Conservation (phyloP, 73 alveolate genomes). For the Uronychia setigera region DNA sequence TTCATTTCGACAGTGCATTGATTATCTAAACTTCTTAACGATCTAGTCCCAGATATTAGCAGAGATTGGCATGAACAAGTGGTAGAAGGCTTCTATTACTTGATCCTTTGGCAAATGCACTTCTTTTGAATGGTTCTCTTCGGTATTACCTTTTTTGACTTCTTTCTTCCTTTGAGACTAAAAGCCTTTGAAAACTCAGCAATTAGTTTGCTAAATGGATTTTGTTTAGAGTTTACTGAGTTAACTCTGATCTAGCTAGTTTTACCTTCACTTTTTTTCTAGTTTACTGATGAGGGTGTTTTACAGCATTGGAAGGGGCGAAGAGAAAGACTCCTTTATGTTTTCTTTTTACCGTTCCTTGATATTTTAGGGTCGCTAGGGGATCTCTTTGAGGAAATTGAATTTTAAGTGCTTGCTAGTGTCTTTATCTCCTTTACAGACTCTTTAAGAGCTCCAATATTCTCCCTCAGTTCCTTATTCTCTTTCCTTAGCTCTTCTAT, state of each 20-base stretch:
- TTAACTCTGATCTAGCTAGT: neutral
- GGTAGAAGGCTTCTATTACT: neutral
- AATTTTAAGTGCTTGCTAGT: neutral
- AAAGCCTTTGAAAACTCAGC: neutral
- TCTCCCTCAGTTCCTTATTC: neutral
- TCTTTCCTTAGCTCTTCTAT: constrained; percentile 1
- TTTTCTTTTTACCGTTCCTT: neutral
- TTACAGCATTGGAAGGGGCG: no score
- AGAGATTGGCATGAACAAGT: neutral
- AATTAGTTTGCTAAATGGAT: neutral
- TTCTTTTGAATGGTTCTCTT: no score
- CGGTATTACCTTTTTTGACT: neutral
- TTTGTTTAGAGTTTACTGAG: no score
- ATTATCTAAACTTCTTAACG: no score
- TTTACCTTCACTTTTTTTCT: neutral
- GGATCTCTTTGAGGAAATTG: neutral
- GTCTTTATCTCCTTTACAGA: neutral
- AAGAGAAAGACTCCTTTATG: neutral
- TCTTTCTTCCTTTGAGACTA: neutral
- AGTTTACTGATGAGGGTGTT: neutral
- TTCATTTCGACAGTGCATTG: no score
- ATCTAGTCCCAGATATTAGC: neutral
- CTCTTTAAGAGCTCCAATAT: neutral
- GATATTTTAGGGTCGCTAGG: constrained; percentile 6
- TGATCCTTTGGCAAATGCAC: no score